These are phyloP conservation scores for Abrus pulchellus DNA, from an alignment of 306 rosid genomes.

Conservation along the genomic window DNA sequence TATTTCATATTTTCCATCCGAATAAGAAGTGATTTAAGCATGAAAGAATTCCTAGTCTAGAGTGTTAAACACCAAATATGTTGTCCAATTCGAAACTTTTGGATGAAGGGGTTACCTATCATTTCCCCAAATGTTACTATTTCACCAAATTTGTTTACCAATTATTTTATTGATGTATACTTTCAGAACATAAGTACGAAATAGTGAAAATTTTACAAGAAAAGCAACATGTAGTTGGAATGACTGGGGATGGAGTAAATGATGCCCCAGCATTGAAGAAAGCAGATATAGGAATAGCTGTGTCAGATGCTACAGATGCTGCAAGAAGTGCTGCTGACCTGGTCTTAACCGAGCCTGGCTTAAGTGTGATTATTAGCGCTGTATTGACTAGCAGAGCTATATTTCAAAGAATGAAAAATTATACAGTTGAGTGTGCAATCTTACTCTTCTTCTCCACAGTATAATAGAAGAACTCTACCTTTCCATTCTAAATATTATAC, in stretches of 20 bases:
- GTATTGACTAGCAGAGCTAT: conserved; percentile 89
- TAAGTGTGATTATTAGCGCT: conserved; percentile 83
- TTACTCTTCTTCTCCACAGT: conserved; percentile 39
- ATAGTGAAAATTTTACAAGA: conserved; percentile 87
- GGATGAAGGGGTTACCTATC: not conserved
- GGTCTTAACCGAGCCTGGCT: conserved; percentile 90
- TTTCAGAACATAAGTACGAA: conserved; percentile 87
- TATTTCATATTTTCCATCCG: not conserved
- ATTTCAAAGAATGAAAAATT: conserved; percentile 94
- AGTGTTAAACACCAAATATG: conserved; percentile 11
- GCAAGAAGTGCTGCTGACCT: conserved; percentile 88
- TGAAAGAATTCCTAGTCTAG: not conserved
- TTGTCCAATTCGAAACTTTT: not conserved
- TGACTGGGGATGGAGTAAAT: conserved; percentile 95
- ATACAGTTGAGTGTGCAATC: conserved; percentile 70
- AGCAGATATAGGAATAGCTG: conserved; percentile 94
- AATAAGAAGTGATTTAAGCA: conserved; percentile 17
- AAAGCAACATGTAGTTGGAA: conserved; percentile 85
- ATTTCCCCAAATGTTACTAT: conserved; percentile 20
- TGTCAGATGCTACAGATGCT: conserved; percentile 91
- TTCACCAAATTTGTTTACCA: conserved; percentile 30
- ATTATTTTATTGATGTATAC: conserved; percentile 46
- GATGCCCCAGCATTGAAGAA: conserved; percentile 95
- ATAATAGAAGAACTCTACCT: conserved; percentile 29
- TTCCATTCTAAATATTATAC: conserved; percentile 29